phyloP scores from a whole-genome alignment of 768 basidiomycete species.

The Pleurotus pulmonarius region DNA sequence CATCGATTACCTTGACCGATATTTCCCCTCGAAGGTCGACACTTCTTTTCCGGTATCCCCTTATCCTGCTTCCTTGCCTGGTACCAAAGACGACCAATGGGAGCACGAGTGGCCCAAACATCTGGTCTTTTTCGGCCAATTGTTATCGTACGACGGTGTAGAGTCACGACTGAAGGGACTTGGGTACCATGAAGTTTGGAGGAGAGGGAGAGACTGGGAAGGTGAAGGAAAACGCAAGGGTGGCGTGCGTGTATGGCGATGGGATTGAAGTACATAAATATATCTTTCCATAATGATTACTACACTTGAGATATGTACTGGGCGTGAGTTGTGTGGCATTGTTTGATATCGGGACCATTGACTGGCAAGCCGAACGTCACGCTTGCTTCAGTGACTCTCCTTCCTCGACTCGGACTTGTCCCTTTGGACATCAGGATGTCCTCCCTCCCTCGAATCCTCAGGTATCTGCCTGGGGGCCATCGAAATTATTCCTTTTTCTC shows the following conservation, averaged over 20 bases:
- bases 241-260: constrained; percentile 69
- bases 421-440: constrained; percentile 35
- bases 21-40: constrained; percentile 67
- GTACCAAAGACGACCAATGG: constrained; percentile 46
- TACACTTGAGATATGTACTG: too few relatives aligned
- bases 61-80: constrained; percentile 47
- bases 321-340: neutral
- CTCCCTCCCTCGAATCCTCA: constrained; percentile 46
- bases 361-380: neutral
- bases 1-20: constrained; percentile 51
- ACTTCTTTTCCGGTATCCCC: constrained; percentile 61
- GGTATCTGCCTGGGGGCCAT: constrained; percentile 39
- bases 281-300: too few relatives aligned
- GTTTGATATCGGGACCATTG: neutral
- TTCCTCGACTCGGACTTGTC: neutral
- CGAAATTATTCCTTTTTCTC: constrained; percentile 78
- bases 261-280: constrained; percentile 15
- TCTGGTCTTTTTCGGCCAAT: constrained; percentile 78
- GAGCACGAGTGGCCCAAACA: constrained; percentile 78
- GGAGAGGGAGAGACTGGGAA: constrained; percentile 63
- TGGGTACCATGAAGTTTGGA: constrained; percentile 68
- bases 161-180: constrained; percentile 38
- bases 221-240: constrained; percentile 72
- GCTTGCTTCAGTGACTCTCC: neutral
- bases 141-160: constrained; percentile 56